Evolutionary conservation across 345 rosid species (phyloP).

Genomic region (Moricandia arvensis): DNA sequence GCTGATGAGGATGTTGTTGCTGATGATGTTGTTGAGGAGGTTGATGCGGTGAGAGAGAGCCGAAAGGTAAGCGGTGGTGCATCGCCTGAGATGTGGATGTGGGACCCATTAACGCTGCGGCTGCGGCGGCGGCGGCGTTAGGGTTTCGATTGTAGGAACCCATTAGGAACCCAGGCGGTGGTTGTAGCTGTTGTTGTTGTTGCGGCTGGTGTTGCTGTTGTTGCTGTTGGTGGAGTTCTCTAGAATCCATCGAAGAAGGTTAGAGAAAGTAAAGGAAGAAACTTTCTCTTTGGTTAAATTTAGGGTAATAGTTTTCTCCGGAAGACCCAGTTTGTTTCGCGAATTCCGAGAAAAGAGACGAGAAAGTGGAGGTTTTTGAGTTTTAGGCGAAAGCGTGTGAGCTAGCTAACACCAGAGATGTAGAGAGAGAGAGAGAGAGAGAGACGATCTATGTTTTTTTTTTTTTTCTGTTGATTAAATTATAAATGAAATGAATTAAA

Average conservation of each 20-base stretch:
- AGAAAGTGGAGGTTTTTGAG: conserved; percentile 44
- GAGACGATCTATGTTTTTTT: conserved; percentile 2
- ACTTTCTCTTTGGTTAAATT: background rate
- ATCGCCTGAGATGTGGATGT: conserved; percentile 38
- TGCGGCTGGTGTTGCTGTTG: conserved; percentile 15
- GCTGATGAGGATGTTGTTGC: background rate
- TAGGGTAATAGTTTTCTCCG: background rate
- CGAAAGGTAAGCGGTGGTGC: conserved; percentile 31
- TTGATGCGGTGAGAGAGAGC: conserved; percentile 28
- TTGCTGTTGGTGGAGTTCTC: conserved; percentile 44
- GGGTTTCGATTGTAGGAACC: conserved; percentile 40
- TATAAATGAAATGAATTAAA: background rate
- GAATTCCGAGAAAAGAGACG: conserved; percentile 41
- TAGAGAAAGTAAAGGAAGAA: background rate
- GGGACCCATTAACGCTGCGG: conserved; percentile 30
- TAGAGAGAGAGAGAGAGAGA: too few relatives aligned
- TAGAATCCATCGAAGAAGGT: conserved; percentile 50
- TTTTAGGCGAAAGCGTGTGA: conserved; percentile 43
- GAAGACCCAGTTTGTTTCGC: conserved; percentile 6
- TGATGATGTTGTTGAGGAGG: conserved; percentile 7
- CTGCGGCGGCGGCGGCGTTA: conserved; percentile 33
- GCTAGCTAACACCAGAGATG: conserved; percentile 32
- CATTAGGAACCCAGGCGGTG: conserved; percentile 41
- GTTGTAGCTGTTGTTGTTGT: conserved; percentile 9
- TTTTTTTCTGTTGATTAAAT: background rate